Evolutionary conservation across 1,284 basidiomycete genomes (phyloP).

Genomic region (Pseudozyma pruni): DNA sequence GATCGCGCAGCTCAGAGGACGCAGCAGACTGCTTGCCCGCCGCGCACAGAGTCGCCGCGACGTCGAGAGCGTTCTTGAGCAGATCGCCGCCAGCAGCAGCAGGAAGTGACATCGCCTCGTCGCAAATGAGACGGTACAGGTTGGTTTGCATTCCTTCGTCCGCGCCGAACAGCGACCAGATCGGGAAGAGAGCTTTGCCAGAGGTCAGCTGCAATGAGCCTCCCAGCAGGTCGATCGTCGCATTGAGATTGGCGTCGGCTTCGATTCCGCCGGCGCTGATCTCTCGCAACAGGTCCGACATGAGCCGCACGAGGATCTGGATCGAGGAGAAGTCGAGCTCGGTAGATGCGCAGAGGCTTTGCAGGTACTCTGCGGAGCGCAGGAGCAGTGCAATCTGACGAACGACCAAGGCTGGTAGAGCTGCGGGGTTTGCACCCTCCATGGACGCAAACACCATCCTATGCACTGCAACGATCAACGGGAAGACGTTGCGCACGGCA

Average conservation of each 20-base stretch:
- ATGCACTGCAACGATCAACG: slow-evolving; percentile 20
- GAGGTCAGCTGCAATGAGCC: slow-evolving; percentile 44
- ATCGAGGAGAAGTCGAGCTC: slow-evolving; percentile 54
- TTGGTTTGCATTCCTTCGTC: slow-evolving; percentile 42
- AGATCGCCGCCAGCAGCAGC: slow-evolving; percentile 18
- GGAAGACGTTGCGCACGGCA: slow-evolving; percentile 39
- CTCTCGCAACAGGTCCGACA: slow-evolving; percentile 32
- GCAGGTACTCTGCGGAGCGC: slow-evolving; percentile 33
- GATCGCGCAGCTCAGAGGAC: slow-evolving; percentile 21
- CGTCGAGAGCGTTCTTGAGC: slow-evolving; percentile 60
- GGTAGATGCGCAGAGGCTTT: slow-evolving; percentile 23
- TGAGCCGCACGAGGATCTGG: slow-evolving; percentile 44
- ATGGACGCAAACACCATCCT: slow-evolving; percentile 13
- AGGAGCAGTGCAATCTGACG: slow-evolving; percentile 29
- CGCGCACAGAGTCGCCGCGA: slow-evolving; percentile 42
- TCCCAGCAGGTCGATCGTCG: slow-evolving; percentile 33
- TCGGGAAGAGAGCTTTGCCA: slow-evolving; percentile 48
- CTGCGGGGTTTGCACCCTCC: background rate
- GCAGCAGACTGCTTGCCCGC: slow-evolving; percentile 30
- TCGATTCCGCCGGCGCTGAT: slow-evolving; percentile 11
- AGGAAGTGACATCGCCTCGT: slow-evolving; percentile 19
- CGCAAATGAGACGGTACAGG: slow-evolving; percentile 36
- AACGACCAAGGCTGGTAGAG: slow-evolving; percentile 7
- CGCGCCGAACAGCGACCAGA: slow-evolving; percentile 51
- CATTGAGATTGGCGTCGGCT: slow-evolving; percentile 3